A percentile compares a stretch with the other conserved stretches of the same genome.
These are phyloP conservation scores for Termitomyces heimii DNA, from an alignment of 768 basidiomycete species.

Conservation along the genomic window DNA sequence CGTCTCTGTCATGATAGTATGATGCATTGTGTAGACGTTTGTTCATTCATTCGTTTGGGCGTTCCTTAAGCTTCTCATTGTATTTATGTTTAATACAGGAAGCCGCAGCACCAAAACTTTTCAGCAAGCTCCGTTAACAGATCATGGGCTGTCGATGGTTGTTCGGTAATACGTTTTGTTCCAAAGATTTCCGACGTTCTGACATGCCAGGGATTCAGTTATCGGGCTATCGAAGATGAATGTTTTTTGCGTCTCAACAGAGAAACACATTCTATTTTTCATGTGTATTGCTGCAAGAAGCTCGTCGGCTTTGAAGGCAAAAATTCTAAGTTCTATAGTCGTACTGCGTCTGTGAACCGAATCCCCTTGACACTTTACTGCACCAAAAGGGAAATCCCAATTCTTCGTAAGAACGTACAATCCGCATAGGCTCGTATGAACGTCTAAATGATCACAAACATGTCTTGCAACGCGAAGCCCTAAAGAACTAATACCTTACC, in stretches of 20 bases:
- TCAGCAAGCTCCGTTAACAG: conserved; percentile 61
- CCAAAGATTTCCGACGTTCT: neutral
- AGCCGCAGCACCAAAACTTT: conserved; percentile 73
- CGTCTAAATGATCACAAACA: neutral
- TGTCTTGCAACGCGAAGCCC: neutral
- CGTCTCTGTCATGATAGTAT: conserved; percentile 36
- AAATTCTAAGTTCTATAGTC: too few relatives aligned
- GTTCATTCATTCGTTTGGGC: conserved; percentile 22
- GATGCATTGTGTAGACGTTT: conserved; percentile 92
- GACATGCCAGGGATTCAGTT: neutral
- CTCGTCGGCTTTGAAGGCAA: too few relatives aligned
- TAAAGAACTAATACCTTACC: conserved; percentile 35
- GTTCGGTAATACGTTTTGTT: neutral
- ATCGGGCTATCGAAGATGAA: neutral
- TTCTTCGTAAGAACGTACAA: neutral
- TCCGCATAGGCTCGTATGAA: neutral
- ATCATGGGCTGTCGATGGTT: neutral
- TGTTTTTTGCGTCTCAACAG: neutral
- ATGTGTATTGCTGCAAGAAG: neutral
- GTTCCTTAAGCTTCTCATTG: conserved; percentile 28
- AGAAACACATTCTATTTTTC: neutral
- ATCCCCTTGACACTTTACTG: too few relatives aligned
- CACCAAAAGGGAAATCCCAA: too few relatives aligned
- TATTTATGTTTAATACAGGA: conserved; percentile 20
- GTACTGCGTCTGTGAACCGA: neutral